Conservation (phyloP, 2,329 filamentous ascomycete species). For the Fusarium secorum region DNA sequence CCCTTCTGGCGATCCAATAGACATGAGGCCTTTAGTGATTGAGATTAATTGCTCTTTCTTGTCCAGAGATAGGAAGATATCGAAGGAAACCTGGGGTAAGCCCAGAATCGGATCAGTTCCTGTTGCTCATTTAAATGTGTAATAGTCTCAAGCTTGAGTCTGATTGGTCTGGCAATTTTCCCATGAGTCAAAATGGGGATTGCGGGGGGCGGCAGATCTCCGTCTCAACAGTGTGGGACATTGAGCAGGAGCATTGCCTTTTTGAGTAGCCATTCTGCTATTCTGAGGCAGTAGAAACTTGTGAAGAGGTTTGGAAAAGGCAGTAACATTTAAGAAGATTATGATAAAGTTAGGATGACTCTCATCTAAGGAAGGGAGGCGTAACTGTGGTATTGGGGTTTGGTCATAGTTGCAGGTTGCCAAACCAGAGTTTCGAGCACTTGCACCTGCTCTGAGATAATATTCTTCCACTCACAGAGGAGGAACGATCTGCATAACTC, state of each 20-base stretch:
- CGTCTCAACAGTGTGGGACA: slow-evolving; percentile 16
- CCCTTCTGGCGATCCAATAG: slow-evolving; percentile 35
- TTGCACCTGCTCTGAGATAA: neutral
- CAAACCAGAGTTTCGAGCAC: neutral
- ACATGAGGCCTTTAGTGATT: slow-evolving; percentile 37
- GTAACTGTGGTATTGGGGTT: neutral
- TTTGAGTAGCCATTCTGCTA: neutral
- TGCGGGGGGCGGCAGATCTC: slow-evolving; percentile 43
- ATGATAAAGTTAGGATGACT: neutral
- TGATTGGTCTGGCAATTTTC: slow-evolving; percentile 19
- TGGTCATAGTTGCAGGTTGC: neutral
- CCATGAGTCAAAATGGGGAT: slow-evolving; percentile 24
- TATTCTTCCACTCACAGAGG: neutral
- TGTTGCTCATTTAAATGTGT: slow-evolving; percentile 40
- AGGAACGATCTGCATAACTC: neutral
- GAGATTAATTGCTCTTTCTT: slow-evolving; percentile 29
- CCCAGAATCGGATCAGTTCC: slow-evolving; percentile 20
- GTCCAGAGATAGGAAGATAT: slow-evolving; percentile 37
- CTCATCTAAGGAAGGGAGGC: neutral
- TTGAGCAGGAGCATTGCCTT: neutral
- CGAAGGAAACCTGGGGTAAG: slow-evolving; percentile 40
- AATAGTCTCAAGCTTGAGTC: slow-evolving; percentile 8
- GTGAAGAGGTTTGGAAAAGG: neutral
- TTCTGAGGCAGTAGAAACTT: neutral
- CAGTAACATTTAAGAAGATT: neutral